Base-by-base conservation (phyloP, 371 early-diverging fungal species). In the Lichtheimia hyalospora region DNA sequence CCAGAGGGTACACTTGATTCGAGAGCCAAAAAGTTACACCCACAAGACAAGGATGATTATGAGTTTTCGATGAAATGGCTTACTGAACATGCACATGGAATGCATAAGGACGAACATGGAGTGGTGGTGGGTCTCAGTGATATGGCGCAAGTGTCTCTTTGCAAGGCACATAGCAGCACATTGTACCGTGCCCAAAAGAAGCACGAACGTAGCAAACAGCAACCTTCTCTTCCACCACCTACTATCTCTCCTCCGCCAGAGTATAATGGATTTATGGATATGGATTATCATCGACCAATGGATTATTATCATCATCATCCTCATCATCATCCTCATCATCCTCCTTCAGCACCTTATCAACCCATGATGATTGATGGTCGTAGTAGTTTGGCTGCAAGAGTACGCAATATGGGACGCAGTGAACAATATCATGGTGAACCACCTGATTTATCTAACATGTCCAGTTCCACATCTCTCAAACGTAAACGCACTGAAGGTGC, bases 101-200 rank as follows among this genome's bases (percentile, higher is more conserved):
- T 74, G 27, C 77, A 81, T 49, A 66, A 63, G 58, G 78, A 78
- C 49, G 67, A 74, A 18, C 49, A 61, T 6, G 61, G 63, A 15
- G 53, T 54, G 1, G 73, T 78, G 2, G 58, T 71, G 28, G 75
- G 74, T 4, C 55, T 81, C 12, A 23, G 51, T 10, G 68, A 74
- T 10, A 54, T 75, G 44, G 58, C 66, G 41, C 75, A 79, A 54
- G 80, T 79, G 57, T 74, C 75, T 49, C 76, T 81, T 49, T 81
- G 81, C 54, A 81, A 81, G 60, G 81, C 81, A 61, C 81, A 81
- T 53, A 75, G 76, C 20, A 72, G 73, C 48, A 73, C 81, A 21
- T 58, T 81, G 20, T 81, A 81, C 55, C 69, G 81, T 27, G 81
- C 81, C 53, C 78, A 76, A 57, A 81, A 81, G 59, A 70, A 66